Evolutionary conservation across 805 yeast genomes (phyloP).

Genomic region (Alloascoidea hylecoeti): DNA sequence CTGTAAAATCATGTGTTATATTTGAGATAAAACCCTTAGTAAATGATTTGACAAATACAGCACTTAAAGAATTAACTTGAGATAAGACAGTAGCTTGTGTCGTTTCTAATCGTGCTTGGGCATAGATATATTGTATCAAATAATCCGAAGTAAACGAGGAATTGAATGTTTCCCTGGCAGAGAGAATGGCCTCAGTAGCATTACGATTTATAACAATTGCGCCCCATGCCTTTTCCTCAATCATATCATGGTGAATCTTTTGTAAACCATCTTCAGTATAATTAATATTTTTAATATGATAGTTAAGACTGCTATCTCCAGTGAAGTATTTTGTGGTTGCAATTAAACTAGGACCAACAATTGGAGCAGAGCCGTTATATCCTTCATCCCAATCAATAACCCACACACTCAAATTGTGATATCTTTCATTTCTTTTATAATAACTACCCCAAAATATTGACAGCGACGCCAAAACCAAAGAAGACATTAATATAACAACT

Average conservation of each 20-base stretch:
- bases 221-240: conserved; percentile 49
- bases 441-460: conserved; percentile 37
- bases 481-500: too few relatives aligned
- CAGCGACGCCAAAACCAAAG: too few relatives aligned
- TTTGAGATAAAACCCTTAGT: conserved; percentile 11
- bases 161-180: conserved; percentile 21
- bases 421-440: conserved; percentile 17
- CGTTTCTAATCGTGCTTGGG: conserved; percentile 49
- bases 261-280: too few relatives aligned
- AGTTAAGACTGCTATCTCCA: conserved; percentile 5
- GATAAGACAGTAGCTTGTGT: conserved; percentile 32
- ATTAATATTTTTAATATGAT: conserved; percentile 26
- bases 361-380: conserved; percentile 13
- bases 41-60: conserved; percentile 12
- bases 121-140: conserved; percentile 30
- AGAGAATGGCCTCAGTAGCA: conserved; percentile 24
- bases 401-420: conserved; percentile 21
- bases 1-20: conserved; percentile 16
- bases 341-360: conserved; percentile 18
- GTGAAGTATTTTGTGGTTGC: too few relatives aligned
- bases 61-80: conserved; percentile 22
- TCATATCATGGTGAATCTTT: conserved; percentile 29
- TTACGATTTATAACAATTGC: conserved; percentile 37
- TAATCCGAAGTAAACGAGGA: conserved; percentile 17
- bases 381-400: conserved; percentile 24